Evolutionary conservation across 1,139 yeast species (phyloP), one percentile per base, ranked within the genome.

Genomic region (Saccharomyces hybrid): DNA sequence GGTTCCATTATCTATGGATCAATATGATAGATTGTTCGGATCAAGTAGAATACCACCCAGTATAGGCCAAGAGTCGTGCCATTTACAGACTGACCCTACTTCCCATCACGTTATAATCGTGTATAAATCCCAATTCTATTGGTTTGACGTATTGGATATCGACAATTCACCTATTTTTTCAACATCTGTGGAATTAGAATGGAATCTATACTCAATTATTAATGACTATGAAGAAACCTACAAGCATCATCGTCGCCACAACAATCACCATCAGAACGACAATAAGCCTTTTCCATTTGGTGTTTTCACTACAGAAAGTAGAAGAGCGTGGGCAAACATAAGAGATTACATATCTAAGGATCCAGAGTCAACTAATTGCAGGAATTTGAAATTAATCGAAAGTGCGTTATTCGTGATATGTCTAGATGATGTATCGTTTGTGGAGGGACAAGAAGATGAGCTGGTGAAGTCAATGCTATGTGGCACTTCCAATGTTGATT

Each of bases 101-200:
- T 83, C 95, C 1, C 86, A 83, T 64, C 96, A 89, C 69, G 82
- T 89, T 54, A 86, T 88, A 31, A 91, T 89, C n/a, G 74, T 88
- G 69, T 84, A 90, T 60, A 84, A 86, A 65, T 87, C 96, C 4
- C 96, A 89, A 70, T 86, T 88, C 71, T 89, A 89, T 72, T 89
- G 96, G 96, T 89, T 89, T 69, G 96, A 89, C 68, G 96, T 89
- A 2, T 75, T 89, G 65, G 95, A 88, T 70, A 77, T 77, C 54
- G 75, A 83, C 58, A 81, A 86, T 67, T 84, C 86, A 64, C 75
- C 89, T 60, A 69, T 72, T 32, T 77, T 87, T 53, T 73, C 88
- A 65, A 78, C 84, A 2, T 95, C 88, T 66, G 82, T 80, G 56
- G 95, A 88, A 68, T 77, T 89, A 64, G 84, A 82, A 59, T 76